A percentile compares a stretch with the other conserved stretches of the same genome.
Evolutionary conservation across 2,329 filamentous ascomycete genomes (phyloP).

Genomic region (Colletotrichum somersetense): DNA sequence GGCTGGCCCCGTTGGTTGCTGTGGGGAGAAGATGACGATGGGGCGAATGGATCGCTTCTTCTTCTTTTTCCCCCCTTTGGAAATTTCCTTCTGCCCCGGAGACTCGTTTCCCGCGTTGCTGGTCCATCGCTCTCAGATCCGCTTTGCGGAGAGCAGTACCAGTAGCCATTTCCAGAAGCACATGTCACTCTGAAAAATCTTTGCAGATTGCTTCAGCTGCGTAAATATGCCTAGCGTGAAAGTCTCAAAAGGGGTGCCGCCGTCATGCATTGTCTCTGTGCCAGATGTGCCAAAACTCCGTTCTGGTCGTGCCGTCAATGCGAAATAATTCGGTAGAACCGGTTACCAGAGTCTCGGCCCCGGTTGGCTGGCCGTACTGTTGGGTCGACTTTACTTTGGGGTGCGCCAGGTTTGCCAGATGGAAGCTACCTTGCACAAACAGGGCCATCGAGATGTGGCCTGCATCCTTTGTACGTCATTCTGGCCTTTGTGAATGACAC

Average conservation of each 20-base stretch:
- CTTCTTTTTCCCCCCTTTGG: slow-evolving; percentile 6
- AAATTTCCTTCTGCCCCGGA: slow-evolving; percentile 24
- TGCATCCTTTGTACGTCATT: slow-evolving; percentile 31
- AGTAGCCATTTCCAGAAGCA: slow-evolving; percentile 15
- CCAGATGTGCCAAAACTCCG: slow-evolving; percentile 17
- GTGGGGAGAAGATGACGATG: slow-evolving; percentile 42
- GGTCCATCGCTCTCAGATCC: slow-evolving; percentile 29
- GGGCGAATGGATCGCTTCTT: slow-evolving; percentile 32
- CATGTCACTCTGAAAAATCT: slow-evolving; percentile 15
- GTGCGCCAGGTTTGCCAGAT: slow-evolving; percentile 8
- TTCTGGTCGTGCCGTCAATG: slow-evolving; percentile 16
- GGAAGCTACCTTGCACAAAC: not conserved
- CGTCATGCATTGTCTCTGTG: slow-evolving; percentile 20
- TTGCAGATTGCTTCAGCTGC: slow-evolving; percentile 23
- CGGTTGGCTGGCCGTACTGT: slow-evolving; percentile 34
- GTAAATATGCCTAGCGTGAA: slow-evolving; percentile 1
- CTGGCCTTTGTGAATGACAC: slow-evolving; percentile 8
- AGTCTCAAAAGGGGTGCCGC: slow-evolving; percentile 2
- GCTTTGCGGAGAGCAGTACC: slow-evolving; percentile 23
- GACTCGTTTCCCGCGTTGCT: slow-evolving; percentile 32
- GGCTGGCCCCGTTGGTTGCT: slow-evolving; percentile 41
- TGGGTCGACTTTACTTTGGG: slow-evolving; percentile 17
- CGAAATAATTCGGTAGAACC: slow-evolving; percentile 30
- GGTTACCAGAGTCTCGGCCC: slow-evolving; percentile 22
- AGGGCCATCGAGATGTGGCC: slow-evolving; percentile 16